These are phyloP conservation scores for Cladobotryum mycophilum DNA, from an alignment of 2,329 filamentous ascomycete species.

Conservation along the genomic window DNA sequence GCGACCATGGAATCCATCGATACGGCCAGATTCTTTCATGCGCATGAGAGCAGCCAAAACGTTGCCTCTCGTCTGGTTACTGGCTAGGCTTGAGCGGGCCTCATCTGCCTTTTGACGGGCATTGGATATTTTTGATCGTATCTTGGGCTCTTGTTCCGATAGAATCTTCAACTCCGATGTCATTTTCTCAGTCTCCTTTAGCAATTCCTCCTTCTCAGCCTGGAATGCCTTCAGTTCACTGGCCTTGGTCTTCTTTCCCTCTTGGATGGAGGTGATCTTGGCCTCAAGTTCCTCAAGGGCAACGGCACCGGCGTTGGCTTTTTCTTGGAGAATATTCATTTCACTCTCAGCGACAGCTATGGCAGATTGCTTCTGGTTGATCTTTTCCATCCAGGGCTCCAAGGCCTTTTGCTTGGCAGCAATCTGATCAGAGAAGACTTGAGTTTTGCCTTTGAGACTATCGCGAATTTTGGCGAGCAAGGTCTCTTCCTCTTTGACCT, in stretches of 20 bases:
- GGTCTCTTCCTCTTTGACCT: slow-evolving; percentile 71
- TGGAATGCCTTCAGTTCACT: slow-evolving; percentile 71
- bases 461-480: slow-evolving; percentile 81
- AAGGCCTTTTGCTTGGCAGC: slow-evolving; percentile 86
- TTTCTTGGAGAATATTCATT: slow-evolving; percentile 82
- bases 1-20: slow-evolving; percentile 93
- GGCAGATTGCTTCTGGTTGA: slow-evolving; percentile 90
- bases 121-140: slow-evolving; percentile 79
- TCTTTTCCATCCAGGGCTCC: slow-evolving; percentile 94
- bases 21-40: slow-evolving; percentile 90
- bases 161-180: slow-evolving; percentile 68
- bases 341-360: slow-evolving; percentile 95
- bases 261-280: slow-evolving; percentile 69
- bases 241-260: slow-evolving; percentile 63
- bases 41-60: slow-evolving; percentile 89
- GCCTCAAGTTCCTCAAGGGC: slow-evolving; percentile 76
- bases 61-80: slow-evolving; percentile 86
- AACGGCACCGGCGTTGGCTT: slow-evolving; percentile 78
- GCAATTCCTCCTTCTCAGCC: slow-evolving; percentile 62
- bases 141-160: slow-evolving; percentile 68
- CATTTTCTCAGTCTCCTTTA: slow-evolving; percentile 67
- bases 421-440: slow-evolving; percentile 89
- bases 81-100: slow-evolving; percentile 81
- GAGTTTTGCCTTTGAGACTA: slow-evolving; percentile 88
- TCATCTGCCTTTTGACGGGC: slow-evolving; percentile 94